These are phyloP conservation scores for Neurospora sp. DNA, from an alignment of 495 filamentous ascomycete genomes.

Conservation along the genomic window DNA sequence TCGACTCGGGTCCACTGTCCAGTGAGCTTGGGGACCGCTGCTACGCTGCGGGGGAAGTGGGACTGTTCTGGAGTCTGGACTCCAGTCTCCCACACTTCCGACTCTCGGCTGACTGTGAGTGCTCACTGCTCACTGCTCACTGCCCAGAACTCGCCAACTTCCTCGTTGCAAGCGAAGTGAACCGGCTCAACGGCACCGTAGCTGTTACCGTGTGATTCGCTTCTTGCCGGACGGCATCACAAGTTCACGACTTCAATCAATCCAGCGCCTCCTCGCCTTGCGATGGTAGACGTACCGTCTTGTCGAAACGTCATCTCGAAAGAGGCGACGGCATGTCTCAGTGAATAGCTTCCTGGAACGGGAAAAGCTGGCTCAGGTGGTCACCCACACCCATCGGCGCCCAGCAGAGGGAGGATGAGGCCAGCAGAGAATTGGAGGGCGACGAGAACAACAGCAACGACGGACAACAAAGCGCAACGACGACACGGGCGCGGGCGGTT, in stretches of 20 bases:
- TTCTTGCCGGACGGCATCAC: background rate
- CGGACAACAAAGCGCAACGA: background rate
- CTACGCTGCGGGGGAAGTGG: background rate
- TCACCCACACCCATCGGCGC: background rate
- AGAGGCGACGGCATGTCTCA: background rate
- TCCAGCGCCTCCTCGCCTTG: background rate
- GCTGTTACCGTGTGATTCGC: background rate
- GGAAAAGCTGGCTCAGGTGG: background rate
- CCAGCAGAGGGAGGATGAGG: background rate
- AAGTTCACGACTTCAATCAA: background rate
- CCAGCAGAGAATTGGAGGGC: background rate
- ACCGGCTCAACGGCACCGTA: background rate
- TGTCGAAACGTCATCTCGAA: background rate
- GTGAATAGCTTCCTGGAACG: background rate
- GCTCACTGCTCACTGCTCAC: background rate
- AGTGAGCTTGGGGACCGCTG: background rate
- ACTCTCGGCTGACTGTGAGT: background rate
- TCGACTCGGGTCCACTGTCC: background rate
- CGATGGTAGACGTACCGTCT: background rate
- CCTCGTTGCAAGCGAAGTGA: background rate
- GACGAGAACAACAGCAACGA: background rate
- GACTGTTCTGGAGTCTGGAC: background rate
- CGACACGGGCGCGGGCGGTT: background rate
- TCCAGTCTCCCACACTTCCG: background rate
- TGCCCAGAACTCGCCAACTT: background rate